Evolutionary conservation across 768 basidiomycete genomes (phyloP), one percentile per base, ranked within the genome.

Genomic region (Mycena albidolilacea): DNA sequence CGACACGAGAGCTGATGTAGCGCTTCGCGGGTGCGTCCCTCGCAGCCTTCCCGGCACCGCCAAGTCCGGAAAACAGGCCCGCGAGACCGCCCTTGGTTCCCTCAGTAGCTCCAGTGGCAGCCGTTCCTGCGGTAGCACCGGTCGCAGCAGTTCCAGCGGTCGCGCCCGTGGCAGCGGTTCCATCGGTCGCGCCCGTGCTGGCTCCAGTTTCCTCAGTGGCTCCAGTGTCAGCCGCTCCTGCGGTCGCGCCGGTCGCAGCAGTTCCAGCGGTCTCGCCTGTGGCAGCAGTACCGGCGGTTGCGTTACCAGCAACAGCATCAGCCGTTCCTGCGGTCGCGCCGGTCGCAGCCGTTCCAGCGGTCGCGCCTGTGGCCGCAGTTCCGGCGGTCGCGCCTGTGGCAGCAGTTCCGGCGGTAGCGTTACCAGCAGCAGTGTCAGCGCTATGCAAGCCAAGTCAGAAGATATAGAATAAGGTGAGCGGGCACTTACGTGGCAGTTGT

Each of bases 1-100:
- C 75, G 7, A 76, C 69, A 37, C 75, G 75, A 30, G 75, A 73
- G 52, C 52, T 61, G 15, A 76, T 70, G 68, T 64, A 54, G 23
- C 75, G 71, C 48, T 76, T 73, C 5, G 71, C 61, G 1, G 64
- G n/a, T 1, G 21, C 68, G 14, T 14, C 70, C 8, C 38, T 35
- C 64, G 50, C 19, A 52, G 50, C 50, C 50, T 64, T 63, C n/a
- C 66, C 58, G 15, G 65, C 75, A n/a, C 41, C 35, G 17, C 46
- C 41, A 14, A 71, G 50, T 52, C 19, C 50, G 14, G 12, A 17
- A 3, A 17, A 41, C 2, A 72, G 7, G 3, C 74, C 74, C 1
- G 46, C 58, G 5, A 76, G 66, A 9, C 68, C 71, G 50, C 19
- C 50, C 30, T 30, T 30, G 5, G 10, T 30, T 5, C n/a, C 48